Base-by-base conservation (phyloP, 2,329 filamentous ascomycete genomes). In the Torrubiellomyces zombiae region DNA sequence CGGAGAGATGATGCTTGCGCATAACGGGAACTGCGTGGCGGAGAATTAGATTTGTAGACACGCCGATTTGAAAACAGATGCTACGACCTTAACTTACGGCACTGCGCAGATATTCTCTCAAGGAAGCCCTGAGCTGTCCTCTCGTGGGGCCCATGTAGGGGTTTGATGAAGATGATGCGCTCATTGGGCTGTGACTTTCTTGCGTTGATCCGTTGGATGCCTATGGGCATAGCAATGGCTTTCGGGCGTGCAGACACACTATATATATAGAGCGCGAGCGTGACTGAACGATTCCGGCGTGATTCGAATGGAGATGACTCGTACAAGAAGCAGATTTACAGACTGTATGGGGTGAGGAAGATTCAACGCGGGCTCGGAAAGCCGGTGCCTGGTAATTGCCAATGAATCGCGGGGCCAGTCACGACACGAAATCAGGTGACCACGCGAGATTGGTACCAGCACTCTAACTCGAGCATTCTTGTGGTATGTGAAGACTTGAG, bases 111-210 rank as follows among this genome's bases (percentile, higher is more conserved):
- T 32, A 86, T 78, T 15, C 75, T 64, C 38, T 80, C 73, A 2
- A 86, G 57, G 34, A 78, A 83, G 30, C 76, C 71, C 36, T 74
- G 68, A 0, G 78, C 70, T 6, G 62, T 57, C 2, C 57, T 53
- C 41, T 75, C 63, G 33, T 74, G 64, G 0, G 64, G 53, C 0
- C 77, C 75, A 9, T 70, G 60, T 1, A 85, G 57, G 2, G 81
- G 73, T 41, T 83, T 83, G 53, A 92, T 86, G 56, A 92, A 92
- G 44, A 80, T 69, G 37, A 92, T 80, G 31, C 71, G 67, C 13
- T 69, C 59, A 39, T 89, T 91, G 6, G 81, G 80, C 30, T 78
- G 74, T 27, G 75, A 69, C 22, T 61, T 67, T 41, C 67, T 76
- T 37, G 72, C 73, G 42, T 92, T 92, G 25, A 91, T 58, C 33